Percentiles rank a stretch among this genome's conserved stretches.
These are phyloP conservation scores for Echinochloa phyllopogon DNA, from an alignment of 176 grass and related monocot genomes.

Conservation along the genomic window DNA sequence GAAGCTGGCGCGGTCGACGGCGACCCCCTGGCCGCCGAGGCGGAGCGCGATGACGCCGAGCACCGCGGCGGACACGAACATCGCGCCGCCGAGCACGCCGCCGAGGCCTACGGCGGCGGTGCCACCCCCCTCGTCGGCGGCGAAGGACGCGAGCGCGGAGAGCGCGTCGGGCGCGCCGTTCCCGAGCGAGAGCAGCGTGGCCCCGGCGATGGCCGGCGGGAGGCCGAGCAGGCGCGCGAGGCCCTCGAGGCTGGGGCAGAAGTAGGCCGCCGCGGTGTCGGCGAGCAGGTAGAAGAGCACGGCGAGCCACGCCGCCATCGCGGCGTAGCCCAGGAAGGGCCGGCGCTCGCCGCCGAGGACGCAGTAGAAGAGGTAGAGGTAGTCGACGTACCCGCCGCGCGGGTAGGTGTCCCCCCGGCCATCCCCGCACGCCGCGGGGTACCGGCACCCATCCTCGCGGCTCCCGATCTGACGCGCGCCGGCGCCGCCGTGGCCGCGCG, in stretches of 20 bases:
- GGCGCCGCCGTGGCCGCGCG: neutral
- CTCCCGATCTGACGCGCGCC: slow-evolving; percentile 21
- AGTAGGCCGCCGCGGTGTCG: slow-evolving; percentile 78
- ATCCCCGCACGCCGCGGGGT: no score
- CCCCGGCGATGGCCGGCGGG: slow-evolving; percentile 69
- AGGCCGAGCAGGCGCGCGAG: slow-evolving; percentile 59
- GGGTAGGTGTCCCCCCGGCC: no score
- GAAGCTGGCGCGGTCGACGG: slow-evolving; percentile 59
- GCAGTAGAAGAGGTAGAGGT: slow-evolving; percentile 68
- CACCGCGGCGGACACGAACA: slow-evolving; percentile 75
- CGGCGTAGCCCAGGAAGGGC: slow-evolving; percentile 31
- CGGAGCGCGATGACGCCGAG: slow-evolving; percentile 63
- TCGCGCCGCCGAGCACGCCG: slow-evolving; percentile 61
- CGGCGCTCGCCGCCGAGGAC: slow-evolving; percentile 39
- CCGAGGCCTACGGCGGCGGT: slow-evolving; percentile 54
- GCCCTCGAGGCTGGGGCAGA: slow-evolving; percentile 72
- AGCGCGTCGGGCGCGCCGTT: slow-evolving; percentile 80
- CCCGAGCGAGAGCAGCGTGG: slow-evolving; percentile 73
- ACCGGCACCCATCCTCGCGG: slow-evolving; percentile 27
- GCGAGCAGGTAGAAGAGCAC: slow-evolving; percentile 79
- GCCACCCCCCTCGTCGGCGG: neutral
- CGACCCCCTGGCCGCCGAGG: slow-evolving; percentile 8
- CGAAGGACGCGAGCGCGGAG: slow-evolving; percentile 69
- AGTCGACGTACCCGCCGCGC: slow-evolving; percentile 62
- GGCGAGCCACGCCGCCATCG: slow-evolving; percentile 56